phyloP scores from a whole-genome alignment of 192 early-diverging fungal genomes.

The Rhizophagus sp. region DNA sequence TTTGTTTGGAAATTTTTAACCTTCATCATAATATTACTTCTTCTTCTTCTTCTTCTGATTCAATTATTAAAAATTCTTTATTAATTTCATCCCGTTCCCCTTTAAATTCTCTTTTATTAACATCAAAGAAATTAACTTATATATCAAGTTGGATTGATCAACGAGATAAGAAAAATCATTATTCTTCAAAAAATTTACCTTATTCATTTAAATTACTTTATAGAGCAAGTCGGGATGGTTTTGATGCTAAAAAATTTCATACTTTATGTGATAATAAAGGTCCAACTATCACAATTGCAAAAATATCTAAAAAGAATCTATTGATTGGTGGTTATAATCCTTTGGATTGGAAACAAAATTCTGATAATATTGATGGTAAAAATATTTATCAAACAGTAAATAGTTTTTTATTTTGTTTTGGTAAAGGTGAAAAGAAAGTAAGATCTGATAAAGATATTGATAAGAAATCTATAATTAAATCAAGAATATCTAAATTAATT shows the following conservation, averaged over 20 bases:
- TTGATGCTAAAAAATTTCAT: neutral
- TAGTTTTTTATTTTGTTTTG: neutral
- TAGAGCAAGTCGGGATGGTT: neutral
- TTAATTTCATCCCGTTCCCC: neutral
- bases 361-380: neutral
- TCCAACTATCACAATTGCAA: neutral
- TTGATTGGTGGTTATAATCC: slow-evolving; percentile 13
- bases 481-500: neutral
- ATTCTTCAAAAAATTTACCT: neutral
- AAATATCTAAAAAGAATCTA: neutral
- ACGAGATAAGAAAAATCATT: neutral
- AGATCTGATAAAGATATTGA: neutral
- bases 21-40: neutral
- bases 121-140: neutral
- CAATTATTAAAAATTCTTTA: neutral
- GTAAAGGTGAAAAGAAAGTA: neutral
- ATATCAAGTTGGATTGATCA: slow-evolving; percentile 9
- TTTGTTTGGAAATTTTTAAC: neutral
- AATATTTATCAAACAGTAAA: neutral
- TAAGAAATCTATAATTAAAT: too few species aligned
- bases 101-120: neutral
- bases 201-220: neutral
- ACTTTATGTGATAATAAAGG: slow-evolving; percentile 9
- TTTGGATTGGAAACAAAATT: neutral
- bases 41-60: neutral